Evolutionary conservation across 2,329 filamentous ascomycete genomes (phyloP).

Genomic region (Rhinocladiella similis): DNA sequence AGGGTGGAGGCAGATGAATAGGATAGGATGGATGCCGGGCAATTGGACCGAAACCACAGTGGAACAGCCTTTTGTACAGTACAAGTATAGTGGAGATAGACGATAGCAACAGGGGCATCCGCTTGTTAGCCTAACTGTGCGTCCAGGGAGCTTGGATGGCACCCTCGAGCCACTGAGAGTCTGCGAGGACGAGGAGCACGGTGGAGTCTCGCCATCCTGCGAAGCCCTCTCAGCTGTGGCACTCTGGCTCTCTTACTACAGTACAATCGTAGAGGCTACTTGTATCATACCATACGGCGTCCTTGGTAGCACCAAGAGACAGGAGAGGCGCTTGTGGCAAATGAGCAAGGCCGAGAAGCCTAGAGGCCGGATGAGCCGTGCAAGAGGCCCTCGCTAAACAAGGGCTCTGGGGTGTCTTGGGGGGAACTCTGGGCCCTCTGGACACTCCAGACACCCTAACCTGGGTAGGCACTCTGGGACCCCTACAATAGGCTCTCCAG

Average conservation of each 20-base stretch:
- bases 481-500: too few relatives aligned
- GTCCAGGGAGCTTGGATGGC: constrained; percentile 1
- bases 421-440: too few relatives aligned
- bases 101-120: background rate
- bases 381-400: constrained; percentile 17
- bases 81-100: background rate
- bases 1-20: background rate
- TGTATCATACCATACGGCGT: too few relatives aligned
- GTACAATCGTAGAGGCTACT: too few relatives aligned
- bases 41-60: background rate
- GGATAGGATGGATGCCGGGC: background rate
- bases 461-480: too few relatives aligned
- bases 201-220: background rate
- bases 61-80: background rate
- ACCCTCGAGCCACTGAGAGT: background rate
- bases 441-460: too few relatives aligned
- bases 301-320: constrained; percentile 4
- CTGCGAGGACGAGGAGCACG: background rate
- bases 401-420: background rate
- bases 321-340: constrained; percentile 9
- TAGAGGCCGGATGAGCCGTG: constrained; percentile 6
- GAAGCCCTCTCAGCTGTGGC: background rate
- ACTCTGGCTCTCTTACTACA: background rate
- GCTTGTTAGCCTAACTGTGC: background rate
- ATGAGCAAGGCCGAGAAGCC: background rate